A percentile compares a stretch with the other conserved stretches of the same genome.
Conservation (phyloP, 257 asterid genomes). For the Solanum peruvianum region DNA sequence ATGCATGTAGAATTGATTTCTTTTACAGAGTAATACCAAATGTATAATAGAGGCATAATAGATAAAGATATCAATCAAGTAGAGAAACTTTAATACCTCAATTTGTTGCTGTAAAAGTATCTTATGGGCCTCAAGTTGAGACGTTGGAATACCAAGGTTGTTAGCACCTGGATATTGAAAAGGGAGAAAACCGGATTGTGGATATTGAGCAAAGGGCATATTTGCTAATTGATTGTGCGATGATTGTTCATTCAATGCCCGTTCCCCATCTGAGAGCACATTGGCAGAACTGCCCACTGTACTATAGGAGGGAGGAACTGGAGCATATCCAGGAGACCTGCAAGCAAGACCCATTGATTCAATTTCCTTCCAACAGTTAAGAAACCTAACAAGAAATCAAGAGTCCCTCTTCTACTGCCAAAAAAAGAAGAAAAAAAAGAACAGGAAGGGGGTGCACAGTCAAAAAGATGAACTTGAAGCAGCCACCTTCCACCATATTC, state of each 20-base stretch:
- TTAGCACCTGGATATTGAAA: slow-evolving; percentile 13
- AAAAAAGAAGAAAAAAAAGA: background rate
- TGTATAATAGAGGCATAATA: background rate
- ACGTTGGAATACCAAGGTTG: slow-evolving; percentile 11
- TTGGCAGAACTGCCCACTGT: slow-evolving; percentile 10
- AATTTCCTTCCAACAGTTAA: background rate
- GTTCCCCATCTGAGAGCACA: slow-evolving; percentile 17
- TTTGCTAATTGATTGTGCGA: slow-evolving; percentile 20
- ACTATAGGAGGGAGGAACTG: slow-evolving; percentile 26
- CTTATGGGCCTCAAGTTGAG: slow-evolving; percentile 43
- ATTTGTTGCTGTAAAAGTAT: slow-evolving; percentile 52
- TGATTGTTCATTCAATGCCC: slow-evolving; percentile 15
- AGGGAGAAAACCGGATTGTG: slow-evolving; percentile 15
- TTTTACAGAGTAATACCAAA: background rate
- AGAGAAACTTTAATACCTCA: slow-evolving; percentile 43
- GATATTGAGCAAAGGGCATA: slow-evolving; percentile 14
- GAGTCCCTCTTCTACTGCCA: background rate
- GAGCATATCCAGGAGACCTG: slow-evolving; percentile 36
- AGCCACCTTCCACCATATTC: background rate
- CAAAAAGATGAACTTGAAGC: background rate
- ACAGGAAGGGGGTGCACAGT: background rate
- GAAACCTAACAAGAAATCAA: background rate
- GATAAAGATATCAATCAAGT: background rate
- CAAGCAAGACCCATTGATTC: background rate
- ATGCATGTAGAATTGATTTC: background rate